Base-by-base conservation (phyloP, 768 basidiomycete genomes). In the Gloeophyllum trabeum region DNA sequence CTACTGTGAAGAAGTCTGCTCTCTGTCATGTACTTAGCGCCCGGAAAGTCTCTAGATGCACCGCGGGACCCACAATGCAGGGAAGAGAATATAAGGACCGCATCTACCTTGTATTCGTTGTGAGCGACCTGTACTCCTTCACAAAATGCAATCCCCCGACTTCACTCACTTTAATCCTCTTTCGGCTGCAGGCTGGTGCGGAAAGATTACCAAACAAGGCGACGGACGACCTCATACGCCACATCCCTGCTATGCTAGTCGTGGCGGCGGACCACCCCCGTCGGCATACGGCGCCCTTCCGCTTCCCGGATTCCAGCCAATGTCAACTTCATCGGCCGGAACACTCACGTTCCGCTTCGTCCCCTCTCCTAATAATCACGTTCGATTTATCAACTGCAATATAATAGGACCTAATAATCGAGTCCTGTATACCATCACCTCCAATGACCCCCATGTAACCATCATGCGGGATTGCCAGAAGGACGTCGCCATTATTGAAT, bases 251-350 rank as follows among this genome's bases (percentile, higher is more conserved):
- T n/a, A n/a, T n/a, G n/a, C n/a, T n/a, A n/a, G n/a, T n/a, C n/a
- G n/a, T n/a, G n/a, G 28, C 10, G 10, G 28, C 28, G 10, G 10
- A 10, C 28, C 28, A 32, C 28, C 28, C 16, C 28, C 10, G 28
- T 32, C 28, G 28, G 16, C 28, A 32, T 32, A 32, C 16, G 28
- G 28, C 28, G 28, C 28, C 10, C 16, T 32, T 10, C 28, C 28
- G 50, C 46, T 48, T 50, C 43, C 43, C 41, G 52, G 46, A 21
- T 43, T 26, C 43, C 26, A 26, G 36, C 40, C 43, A n/a, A 6
- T 7, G 10, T 16, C 28, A 10, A 32, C 16, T 16, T 32, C 28
- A 32, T 10, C 10, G 28, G 10, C 28, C 28, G 16, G 16, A 10
- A 10, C 28, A 10, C 10, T 32, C 10, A 16, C 16, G 10, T 32